phyloP scores from a whole-genome alignment of 2,329 filamentous ascomycete species.

The Fusarium liriodendri region DNA sequence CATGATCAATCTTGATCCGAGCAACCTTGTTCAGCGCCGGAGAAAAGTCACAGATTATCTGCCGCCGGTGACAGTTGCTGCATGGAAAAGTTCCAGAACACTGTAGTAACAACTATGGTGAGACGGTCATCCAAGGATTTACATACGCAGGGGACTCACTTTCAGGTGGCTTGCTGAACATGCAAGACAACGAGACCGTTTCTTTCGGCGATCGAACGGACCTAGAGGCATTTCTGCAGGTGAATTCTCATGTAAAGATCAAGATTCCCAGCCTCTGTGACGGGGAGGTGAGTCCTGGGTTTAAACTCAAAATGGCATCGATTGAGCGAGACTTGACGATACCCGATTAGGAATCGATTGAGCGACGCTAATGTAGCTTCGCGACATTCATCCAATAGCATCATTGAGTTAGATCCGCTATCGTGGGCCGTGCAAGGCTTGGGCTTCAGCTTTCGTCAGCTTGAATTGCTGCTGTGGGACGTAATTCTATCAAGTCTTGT shows the following conservation, averaged over 20 bases:
- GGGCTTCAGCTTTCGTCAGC: conserved; percentile 3
- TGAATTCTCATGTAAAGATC: neutral
- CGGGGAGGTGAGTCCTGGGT: neutral
- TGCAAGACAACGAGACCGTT: conserved; percentile 45
- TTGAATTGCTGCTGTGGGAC: neutral
- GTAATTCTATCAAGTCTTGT: neutral
- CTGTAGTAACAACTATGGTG: conserved; percentile 1
- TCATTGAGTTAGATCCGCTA: neutral
- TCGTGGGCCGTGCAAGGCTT: neutral
- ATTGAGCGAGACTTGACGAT: conserved; percentile 31
- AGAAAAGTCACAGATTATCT: conserved; percentile 38
- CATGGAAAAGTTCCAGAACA: conserved; percentile 50
- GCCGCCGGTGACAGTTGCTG: conserved; percentile 43
- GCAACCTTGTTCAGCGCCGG: neutral
- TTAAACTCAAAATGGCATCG: conserved; percentile 33
- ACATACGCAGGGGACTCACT: conserved; percentile 21
- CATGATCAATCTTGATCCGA: conserved; percentile 39
- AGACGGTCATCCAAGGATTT: too few species aligned
- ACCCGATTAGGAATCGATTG: conserved; percentile 31
- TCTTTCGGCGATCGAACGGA: conserved; percentile 49
- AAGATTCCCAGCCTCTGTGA: neutral
- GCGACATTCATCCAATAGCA: neutral
- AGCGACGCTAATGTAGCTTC: conserved; percentile 34
- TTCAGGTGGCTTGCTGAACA: conserved; percentile 50
- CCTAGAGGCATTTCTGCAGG: conserved; percentile 44